Conservation (phyloP, 1,284 basidiomycete species). For the Sporisorium exsertum region DNA sequence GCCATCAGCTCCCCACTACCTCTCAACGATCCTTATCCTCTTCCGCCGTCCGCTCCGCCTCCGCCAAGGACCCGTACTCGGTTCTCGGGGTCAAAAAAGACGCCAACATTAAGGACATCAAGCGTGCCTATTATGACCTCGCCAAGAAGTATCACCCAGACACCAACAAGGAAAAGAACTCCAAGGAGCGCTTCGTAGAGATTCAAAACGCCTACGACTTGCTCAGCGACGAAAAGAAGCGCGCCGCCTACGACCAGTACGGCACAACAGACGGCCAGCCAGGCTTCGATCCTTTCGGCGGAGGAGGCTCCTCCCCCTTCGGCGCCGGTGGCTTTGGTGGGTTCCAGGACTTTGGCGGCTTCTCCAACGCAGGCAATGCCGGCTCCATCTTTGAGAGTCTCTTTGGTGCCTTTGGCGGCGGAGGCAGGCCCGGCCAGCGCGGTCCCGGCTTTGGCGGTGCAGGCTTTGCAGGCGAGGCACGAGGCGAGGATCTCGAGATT, state of each 20-base stretch:
- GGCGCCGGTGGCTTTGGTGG: constrained; percentile 78
- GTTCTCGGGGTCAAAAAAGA: constrained; percentile 88
- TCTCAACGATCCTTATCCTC: constrained; percentile 29
- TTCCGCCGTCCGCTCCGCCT: constrained; percentile 14
- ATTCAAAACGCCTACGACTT: constrained; percentile 98
- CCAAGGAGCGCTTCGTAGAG: constrained; percentile 93
- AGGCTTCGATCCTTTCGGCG: constrained; percentile 81
- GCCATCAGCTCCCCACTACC: constrained; percentile 9
- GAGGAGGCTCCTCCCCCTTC: constrained; percentile 73
- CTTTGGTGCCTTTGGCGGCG: constrained; percentile 76
- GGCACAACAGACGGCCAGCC: constrained; percentile 92
- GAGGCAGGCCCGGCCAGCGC: constrained; percentile 39
- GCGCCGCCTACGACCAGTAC: constrained; percentile 91
- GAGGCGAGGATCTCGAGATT: constrained; percentile 88
- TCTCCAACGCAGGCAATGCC: constrained; percentile 72
- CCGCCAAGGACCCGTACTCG: constrained; percentile 87
- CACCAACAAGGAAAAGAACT: constrained; percentile 90
- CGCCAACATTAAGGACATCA: constrained; percentile 88
- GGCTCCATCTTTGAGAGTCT: constrained; percentile 82
- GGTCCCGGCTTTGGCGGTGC: constrained; percentile 70
- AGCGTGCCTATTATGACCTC: constrained; percentile 97
- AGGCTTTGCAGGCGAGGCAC: constrained; percentile 72
- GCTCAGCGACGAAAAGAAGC: constrained; percentile 87
- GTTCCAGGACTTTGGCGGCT: constrained; percentile 69
- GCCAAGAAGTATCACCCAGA: constrained; percentile 99